Evolutionary conservation across 2,329 filamentous ascomycete species (phyloP).

Genomic region (Periconia sp.): DNA sequence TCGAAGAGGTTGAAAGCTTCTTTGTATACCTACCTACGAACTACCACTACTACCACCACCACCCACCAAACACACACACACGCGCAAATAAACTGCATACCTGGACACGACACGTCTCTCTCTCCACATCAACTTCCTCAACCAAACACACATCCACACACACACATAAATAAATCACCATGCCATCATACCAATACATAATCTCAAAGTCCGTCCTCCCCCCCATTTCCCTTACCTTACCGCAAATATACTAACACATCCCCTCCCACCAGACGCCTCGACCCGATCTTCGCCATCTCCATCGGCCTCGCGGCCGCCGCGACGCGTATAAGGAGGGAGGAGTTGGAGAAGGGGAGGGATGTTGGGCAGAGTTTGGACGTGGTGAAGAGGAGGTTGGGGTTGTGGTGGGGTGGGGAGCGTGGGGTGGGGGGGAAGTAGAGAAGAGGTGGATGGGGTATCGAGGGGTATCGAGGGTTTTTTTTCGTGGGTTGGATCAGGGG

Average conservation of each 20-base stretch:
- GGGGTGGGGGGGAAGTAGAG: neutral
- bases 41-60: neutral
- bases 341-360: slow-evolving; percentile 49
- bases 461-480: neutral
- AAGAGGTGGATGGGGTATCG: neutral
- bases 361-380: slow-evolving; percentile 43
- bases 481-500: too few species aligned
- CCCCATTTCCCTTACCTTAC: neutral
- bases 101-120: too few species aligned
- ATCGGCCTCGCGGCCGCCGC: slow-evolving; percentile 50
- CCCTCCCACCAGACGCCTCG: slow-evolving; percentile 50
- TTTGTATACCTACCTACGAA: neutral
- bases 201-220: slow-evolving; percentile 46
- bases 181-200: slow-evolving; percentile 42
- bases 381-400: slow-evolving; percentile 41
- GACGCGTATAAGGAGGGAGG: slow-evolving; percentile 47
- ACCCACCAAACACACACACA: neutral
- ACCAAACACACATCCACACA: too few species aligned
- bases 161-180: slow-evolving; percentile 9
- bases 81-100: too few species aligned
- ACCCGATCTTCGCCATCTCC: slow-evolving; percentile 53
- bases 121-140: too few species aligned
- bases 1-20: neutral
- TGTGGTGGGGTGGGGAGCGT: slow-evolving; percentile 34
- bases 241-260: too few species aligned